Evolutionary conservation across 78 protist species (phyloP), one percentile per base, ranked within the genome.

Genomic region (Tieghemostelium lacteum): DNA sequence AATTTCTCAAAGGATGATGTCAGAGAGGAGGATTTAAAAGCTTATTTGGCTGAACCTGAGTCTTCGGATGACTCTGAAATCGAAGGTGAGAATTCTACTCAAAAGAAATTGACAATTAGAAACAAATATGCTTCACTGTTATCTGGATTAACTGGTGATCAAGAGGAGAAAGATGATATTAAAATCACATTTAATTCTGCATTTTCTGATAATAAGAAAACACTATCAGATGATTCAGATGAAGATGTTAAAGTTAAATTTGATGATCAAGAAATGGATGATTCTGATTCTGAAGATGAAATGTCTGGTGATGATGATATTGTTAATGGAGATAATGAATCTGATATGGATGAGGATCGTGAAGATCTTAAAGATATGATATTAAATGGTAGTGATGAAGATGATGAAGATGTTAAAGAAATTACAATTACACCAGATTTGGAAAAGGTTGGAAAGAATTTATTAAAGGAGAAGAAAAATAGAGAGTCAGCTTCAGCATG

Each of bases 131-230:
- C 40, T 29, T 55, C 83, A 66, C 33, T 86, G 19, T 55, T 86
- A 40, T 73, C 73, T 1, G 75, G 65, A n/a, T 34, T 29, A 29
- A 36, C 28, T n/a, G 33, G 49, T 1, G 75, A 55, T 0, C 71
- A 64, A 3, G 52, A 74, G 22, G 71, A 76, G 17, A 37, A 74
- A 54, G 78, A 83, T 69, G 95, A 80, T 36, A 61, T 92, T 63
- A 57, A 78, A 55, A 66, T 92, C 57, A 92, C 95, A 17, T 92
- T 92, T 33, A 73, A 34, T 7, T 57, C 95, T 29, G 95, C 75
- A n/a, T 65, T 92, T 17, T 71, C 77, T 3, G 50, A 40, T 1
- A 42, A 50, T 20, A 36, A 36, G 31, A 36, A 28, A 20, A n/a
- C 17, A 34, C 39, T 28, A 26, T 14, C 36, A 3, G 67, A 36